Percentiles rank a stretch among this genome's conserved stretches.
Conservation (phyloP, 1,284 basidiomycete species). For the Entoloma clypeatum region DNA sequence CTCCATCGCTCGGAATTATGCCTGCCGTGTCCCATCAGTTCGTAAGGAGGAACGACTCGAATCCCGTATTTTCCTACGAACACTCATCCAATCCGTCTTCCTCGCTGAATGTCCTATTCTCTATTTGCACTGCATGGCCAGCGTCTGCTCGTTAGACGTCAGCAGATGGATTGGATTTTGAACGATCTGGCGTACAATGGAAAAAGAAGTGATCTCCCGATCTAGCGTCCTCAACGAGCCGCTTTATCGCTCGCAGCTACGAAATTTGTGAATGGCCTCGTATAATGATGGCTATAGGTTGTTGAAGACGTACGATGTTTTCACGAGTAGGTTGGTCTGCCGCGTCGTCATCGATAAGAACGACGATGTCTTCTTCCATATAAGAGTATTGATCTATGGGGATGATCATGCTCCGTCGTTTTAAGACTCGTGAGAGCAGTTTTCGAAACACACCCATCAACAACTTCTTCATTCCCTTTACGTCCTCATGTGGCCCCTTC, state of each 20-base stretch:
- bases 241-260: slow-evolving; percentile 23
- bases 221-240: slow-evolving; percentile 27
- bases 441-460: slow-evolving; percentile 22
- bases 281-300: not conserved
- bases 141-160: slow-evolving; percentile 5
- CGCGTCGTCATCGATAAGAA: slow-evolving; percentile 27
- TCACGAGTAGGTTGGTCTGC: slow-evolving; percentile 25
- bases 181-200: slow-evolving; percentile 23
- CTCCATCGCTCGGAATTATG: slow-evolving; percentile 15
- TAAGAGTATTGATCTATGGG: slow-evolving; percentile 26
- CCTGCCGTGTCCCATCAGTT: not conserved
- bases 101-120: slow-evolving; percentile 10
- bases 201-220: slow-evolving; percentile 30
- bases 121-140: slow-evolving; percentile 10
- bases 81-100: slow-evolving; percentile 17
- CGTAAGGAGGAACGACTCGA: not conserved
- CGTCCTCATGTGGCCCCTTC: slow-evolving; percentile 28
- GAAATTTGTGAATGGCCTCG: not conserved
- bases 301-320: slow-evolving; percentile 23
- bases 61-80: not conserved
- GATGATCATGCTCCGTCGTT: not conserved
- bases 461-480: slow-evolving; percentile 22
- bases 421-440: not conserved
- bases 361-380: slow-evolving; percentile 22
- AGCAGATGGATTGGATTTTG: not conserved